These are phyloP conservation scores for Rugonectria rugulosa DNA, from an alignment of 2,329 filamentous ascomycete genomes.

Conservation along the genomic window DNA sequence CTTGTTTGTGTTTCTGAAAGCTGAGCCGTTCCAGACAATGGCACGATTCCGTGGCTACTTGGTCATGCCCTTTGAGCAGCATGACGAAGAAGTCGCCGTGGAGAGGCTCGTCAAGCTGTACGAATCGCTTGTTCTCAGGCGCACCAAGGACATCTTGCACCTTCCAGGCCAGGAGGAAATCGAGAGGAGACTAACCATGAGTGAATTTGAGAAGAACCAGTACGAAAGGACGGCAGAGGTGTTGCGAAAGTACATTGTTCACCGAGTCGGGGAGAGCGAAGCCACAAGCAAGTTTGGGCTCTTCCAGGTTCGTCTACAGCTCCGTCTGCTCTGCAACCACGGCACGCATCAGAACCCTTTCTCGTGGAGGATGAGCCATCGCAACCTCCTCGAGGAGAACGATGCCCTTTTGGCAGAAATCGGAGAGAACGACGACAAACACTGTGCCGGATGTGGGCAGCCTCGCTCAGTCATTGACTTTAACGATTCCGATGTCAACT, in stretches of 20 bases:
- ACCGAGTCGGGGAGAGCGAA: slow-evolving; percentile 46
- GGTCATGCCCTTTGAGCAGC: slow-evolving; percentile 47
- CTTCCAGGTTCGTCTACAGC: slow-evolving; percentile 55
- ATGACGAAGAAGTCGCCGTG: slow-evolving; percentile 31
- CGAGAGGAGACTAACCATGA: background rate
- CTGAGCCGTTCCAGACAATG: slow-evolving; percentile 28
- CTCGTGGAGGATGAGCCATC: slow-evolving; percentile 50
- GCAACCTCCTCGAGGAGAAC: slow-evolving; percentile 37
- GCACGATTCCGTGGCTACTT: slow-evolving; percentile 53
- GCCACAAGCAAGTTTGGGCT: slow-evolving; percentile 49
- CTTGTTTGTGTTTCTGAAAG: slow-evolving; percentile 54
- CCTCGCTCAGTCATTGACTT: slow-evolving; percentile 42
- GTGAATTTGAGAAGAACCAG: slow-evolving; percentile 42
- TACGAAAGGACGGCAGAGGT: slow-evolving; percentile 46
- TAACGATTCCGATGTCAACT: slow-evolving; percentile 24
- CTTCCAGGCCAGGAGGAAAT: slow-evolving; percentile 39
- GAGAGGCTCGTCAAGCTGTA: slow-evolving; percentile 45
- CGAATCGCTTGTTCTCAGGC: slow-evolving; percentile 50
- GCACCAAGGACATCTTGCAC: slow-evolving; percentile 50
- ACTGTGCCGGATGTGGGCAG: slow-evolving; percentile 44
- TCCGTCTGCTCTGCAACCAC: slow-evolving; percentile 59
- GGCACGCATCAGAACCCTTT: slow-evolving; percentile 56
- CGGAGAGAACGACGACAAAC: slow-evolving; percentile 34
- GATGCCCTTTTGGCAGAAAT: slow-evolving; percentile 35
- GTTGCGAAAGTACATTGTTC: slow-evolving; percentile 47